Evolutionary conservation across 2,329 filamentous ascomycete genomes (phyloP), one percentile per base, ranked within the genome.

Genomic region (Ophiostoma ulmi): DNA sequence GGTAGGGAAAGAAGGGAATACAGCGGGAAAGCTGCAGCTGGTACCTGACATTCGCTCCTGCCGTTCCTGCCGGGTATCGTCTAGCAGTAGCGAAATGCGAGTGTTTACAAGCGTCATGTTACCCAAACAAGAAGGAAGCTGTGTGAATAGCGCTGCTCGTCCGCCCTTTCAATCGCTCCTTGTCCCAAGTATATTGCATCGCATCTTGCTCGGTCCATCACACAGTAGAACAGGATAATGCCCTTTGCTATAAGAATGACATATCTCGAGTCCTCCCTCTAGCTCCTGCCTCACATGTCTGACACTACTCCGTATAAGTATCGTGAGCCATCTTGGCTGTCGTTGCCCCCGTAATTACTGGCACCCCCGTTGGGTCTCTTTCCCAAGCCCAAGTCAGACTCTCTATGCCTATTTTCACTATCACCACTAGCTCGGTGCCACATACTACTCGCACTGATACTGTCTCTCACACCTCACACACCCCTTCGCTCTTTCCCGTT

Each of bases 331-430:
- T 71, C 66, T 39, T 68, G 63, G 26, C 35, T 26, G 52, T 61
- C 55, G 71, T 69, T 72, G 71, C 58, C 71, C 70, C 71, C 71
- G 69, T 70, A 72, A 68, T 68, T 38, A 58, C 64, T 44, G 38
- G 38, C 70, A 66, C 63, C 31, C 63, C 44, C 38, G 44, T 48
- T 8, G 44, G 44, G 44, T 48, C 17, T n/a, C 44, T 48, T 20
- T 48, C 17, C 44, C 44, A 48, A 48, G 44, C 44, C 44, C 38
- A 48, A 5, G 44, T n/a, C 44, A 20, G 44, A 20, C 26, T 17
- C 41, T 4, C 22, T 31, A 10, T 26, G 44, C n/a, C 52, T 58
- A 58, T 58, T 48, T 20, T 48, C 44, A 48, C 44, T 48, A 20
- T 48, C 17, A 48, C 52, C 52, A 11, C 52, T 58, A 58, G 52